Conservation (phyloP, 2,329 filamentous ascomycete species). For the Ascochyta koolunga region DNA sequence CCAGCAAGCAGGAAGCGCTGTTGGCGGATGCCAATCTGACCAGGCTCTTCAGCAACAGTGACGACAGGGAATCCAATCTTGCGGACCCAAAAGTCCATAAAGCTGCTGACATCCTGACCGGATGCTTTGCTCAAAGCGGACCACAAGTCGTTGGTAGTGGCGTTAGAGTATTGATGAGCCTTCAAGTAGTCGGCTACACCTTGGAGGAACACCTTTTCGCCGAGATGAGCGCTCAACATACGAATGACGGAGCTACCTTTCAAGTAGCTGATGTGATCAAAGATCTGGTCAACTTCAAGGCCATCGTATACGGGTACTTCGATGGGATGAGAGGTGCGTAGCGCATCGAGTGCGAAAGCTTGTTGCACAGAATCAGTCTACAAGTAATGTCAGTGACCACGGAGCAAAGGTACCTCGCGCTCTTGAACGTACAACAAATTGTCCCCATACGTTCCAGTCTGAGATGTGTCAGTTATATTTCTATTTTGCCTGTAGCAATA, state of each 20-base stretch:
- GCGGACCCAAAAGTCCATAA: constrained; percentile 95
- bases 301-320: constrained; percentile 94
- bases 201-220: constrained; percentile 84
- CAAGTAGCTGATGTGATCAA: constrained; percentile 94
- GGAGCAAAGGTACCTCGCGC: constrained; percentile 58
- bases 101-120: constrained; percentile 79
- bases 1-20: constrained; percentile 89
- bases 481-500: background rate
- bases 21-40: constrained; percentile 82
- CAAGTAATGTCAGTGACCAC: constrained; percentile 45
- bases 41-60: constrained; percentile 81
- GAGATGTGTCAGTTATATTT: constrained; percentile 15
- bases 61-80: constrained; percentile 95
- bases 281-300: constrained; percentile 96
- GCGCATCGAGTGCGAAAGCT: constrained; percentile 86
- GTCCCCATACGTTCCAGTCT: constrained; percentile 97
- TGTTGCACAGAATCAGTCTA: constrained; percentile 89
- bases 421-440: constrained; percentile 77
- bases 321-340: constrained; percentile 92
- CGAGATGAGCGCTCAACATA: constrained; percentile 92
- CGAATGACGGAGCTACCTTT: constrained; percentile 96
- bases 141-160: constrained; percentile 92
- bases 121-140: constrained; percentile 84
- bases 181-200: constrained; percentile 91
- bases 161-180: constrained; percentile 85